Conservation (phyloP, 345 rosid species). For the Psidium friedrichsthalianum region DNA sequence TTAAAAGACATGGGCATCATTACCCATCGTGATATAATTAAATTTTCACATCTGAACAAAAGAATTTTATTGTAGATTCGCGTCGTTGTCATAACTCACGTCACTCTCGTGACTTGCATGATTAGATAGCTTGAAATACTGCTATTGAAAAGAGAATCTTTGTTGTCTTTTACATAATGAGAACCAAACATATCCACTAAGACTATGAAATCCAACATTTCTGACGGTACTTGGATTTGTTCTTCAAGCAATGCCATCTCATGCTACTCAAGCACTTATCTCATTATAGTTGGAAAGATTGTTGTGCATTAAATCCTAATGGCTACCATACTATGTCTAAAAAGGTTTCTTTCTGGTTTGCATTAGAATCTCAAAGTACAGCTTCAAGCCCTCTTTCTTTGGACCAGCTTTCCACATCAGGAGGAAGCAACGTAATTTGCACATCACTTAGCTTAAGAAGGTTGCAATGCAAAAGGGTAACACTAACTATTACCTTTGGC, state of each 20-base stretch:
- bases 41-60: background rate
- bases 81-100: too few relatives aligned
- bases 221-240: background rate
- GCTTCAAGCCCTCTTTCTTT: too few relatives aligned
- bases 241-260: fast-evolving
- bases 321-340: background rate
- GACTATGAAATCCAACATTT: background rate
- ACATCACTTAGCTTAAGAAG: background rate
- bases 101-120: background rate
- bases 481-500: background rate
- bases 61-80: background rate
- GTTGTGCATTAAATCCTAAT: background rate
- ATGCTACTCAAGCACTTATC: background rate
- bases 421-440: background rate
- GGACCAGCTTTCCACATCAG: too few relatives aligned
- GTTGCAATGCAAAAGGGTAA: too few relatives aligned
- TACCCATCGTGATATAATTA: background rate
- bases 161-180: background rate
- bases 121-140: background rate
- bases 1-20: background rate
- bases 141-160: background rate
- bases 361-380: too few relatives aligned
- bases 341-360: too few relatives aligned
- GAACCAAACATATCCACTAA: background rate
- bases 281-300: background rate